Evolutionary conservation across 805 yeast species (phyloP), one percentile per base, ranked within the genome.

Genomic region (Pichia cephalocereana): DNA sequence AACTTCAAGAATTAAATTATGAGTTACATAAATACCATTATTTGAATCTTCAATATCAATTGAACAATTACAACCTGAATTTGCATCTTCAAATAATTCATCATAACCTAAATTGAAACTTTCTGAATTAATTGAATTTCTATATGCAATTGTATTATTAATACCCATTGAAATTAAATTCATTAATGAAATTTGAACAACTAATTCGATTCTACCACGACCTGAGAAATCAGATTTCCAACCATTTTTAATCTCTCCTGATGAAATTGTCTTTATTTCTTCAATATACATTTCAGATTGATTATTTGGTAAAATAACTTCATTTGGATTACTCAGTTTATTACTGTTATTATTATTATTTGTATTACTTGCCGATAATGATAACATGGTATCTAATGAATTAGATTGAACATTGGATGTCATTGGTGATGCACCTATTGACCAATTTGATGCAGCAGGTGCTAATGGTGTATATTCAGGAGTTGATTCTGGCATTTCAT

Each of bases 171-270:
- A 77, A 10, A 82, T 70, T 44, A 83, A 66, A 46, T 75, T 70
- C 68, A 76, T 71, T 26, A 85, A 76, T 18, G 76, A 74, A 38
- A 86, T 75, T 41, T 85, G 87, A 0, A 86, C 87, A 31, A 83
- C 82, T 42, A 89, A 63, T 63, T 88, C 96, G 51, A 90, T 82
- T 47, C 78, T 73, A 6, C 99, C 99, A 41, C 74, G 73, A 40
- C 80, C 83, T 7, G 80, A 66, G 61, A 83, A 90, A 65, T 93
- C 99, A 1, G 93, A 80, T 63, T 93, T 93, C 99, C 99, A 93
- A 4, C 99, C 99, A 31, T 77, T 72, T 60, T 85, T 86, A 60
- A 88, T 66, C 52, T 86, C 96, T 11, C 96, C 96, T 47, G 80
- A 76, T 12, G 83, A 76, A 9, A 93, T 69, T 6, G 86, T 77